Base-by-base conservation (phyloP, 352 stramenopile genomes). In the Salisapilia sapeloensis region DNA sequence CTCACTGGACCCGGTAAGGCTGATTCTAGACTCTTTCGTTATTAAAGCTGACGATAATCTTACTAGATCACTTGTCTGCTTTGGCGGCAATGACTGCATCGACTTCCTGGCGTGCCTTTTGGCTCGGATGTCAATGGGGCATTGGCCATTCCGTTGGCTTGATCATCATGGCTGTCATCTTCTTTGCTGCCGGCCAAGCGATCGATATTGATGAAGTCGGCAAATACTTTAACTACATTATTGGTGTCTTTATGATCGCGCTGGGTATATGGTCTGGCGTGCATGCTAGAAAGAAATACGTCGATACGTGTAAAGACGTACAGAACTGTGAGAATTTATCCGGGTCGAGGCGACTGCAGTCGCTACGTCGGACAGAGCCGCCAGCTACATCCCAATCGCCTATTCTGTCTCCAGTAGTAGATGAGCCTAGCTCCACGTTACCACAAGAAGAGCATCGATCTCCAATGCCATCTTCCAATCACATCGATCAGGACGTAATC, bases 71-170 rank as follows among this genome's bases (percentile, higher is more conserved):
- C 44, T 56, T 96, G 18, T 83, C 64, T 33, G 83, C 82, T 20
- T 47, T 95, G 11, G 81, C 79, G 8, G 91, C 83, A 24, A 70
- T 95, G 40, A 79, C 63, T 15, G 70, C 74, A 5, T 71, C 55
- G 24, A 79, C 61, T 3, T 90, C 66, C n/a, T 84, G 57, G 48
- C 52, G 55, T 15, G 66, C 77, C 1, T 94, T 95, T 44, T 50
- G 58, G 11, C 57, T 95, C 2, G 82, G 82, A 9, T 54, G 95
- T 13, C 72, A 76, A 53, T 96, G 83, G 83, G 86, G 86, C 12
- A 65, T 83, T 20, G 83, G 86, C 19, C 84, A 96, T 52, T 86
- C 60, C 11, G 72, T 85, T 15, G 86, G 86, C 1, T 56, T 96
- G 16, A 35, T 96, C 32, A 36, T 84, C 44, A 84, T 87, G 72